Base-by-base conservation (phyloP, 768 basidiomycete species). In the Mycena latifolia region DNA sequence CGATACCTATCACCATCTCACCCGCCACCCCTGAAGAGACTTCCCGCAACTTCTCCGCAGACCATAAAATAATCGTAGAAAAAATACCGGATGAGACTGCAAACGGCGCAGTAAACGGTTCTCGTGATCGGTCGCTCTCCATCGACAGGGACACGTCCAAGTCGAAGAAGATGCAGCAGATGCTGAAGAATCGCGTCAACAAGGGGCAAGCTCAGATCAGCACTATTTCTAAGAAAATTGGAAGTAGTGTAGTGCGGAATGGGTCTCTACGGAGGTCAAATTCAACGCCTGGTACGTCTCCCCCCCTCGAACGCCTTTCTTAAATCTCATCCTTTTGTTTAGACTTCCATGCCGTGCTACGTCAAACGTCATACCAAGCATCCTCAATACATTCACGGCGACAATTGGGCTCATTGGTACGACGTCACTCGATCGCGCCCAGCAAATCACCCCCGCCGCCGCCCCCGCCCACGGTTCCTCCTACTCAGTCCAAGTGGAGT, bases 331-430 rank as follows among this genome's bases (percentile, higher is more conserved):
- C 27, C 67, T 48, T 63, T 60, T 5, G 22, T 33, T 33, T 63
- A 92, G 93, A 94, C 70, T 91, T 94, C 67, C 87, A 92, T 67
- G 85, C 86, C 3, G 84, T 88, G 15, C 80, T 93, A 12, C 84
- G 83, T 20, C 88, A 86, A 60, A 82, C 85, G 61, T 74, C 86
- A 63, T 81, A 93, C 80, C 82, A 94, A 85, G 84, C 94, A 74
- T 73, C 94, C 1, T 95, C 94, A 1, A 95, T 96, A 55, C 94
- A 95, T 74, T 93, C 93, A 2, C 88, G 94, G 39, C 81, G 88
- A 58, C 83, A 88, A 2, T 73, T 89, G n/a, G 41, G 41, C 25
- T 86, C 86, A 1, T 74, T 88, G 37, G 80, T 84, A 8, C 83
- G 79, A 78, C 47, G 74, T 76, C 24, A 75, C 56, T 53, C 57